Percentiles rank a stretch among this genome's conserved stretches.
Evolutionary conservation across 305 asterid genomes (phyloP).

Genomic region (Nicotiana rustica): DNA sequence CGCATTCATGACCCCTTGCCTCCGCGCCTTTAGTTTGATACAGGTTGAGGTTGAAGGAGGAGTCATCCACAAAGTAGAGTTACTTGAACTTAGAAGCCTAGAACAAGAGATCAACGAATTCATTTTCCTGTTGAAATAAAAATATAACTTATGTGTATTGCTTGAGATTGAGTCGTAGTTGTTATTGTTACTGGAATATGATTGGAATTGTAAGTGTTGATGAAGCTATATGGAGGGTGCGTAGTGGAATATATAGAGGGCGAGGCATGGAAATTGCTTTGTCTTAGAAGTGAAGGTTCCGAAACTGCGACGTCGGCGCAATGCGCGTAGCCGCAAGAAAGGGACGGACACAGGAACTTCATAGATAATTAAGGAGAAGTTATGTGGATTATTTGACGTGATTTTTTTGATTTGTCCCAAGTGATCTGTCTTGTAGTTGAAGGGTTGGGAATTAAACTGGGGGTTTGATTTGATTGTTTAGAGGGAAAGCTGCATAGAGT

Average conservation of each 20-base stretch:
- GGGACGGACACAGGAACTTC: neutral
- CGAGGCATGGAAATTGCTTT: neutral
- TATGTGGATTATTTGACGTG: neutral
- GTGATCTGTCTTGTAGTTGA: neutral
- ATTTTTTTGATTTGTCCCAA: too few species aligned
- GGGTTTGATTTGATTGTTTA: neutral
- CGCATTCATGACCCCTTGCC: conserved; percentile 27
- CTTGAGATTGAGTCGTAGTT: neutral
- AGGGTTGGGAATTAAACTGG: neutral
- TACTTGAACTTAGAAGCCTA: conserved; percentile 31
- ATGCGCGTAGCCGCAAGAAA: conserved; percentile 28
- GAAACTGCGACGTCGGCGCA: neutral
- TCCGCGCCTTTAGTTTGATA: conserved; percentile 26
- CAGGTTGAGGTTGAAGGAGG: neutral
- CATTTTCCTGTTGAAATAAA: neutral
- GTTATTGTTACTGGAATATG: neutral
- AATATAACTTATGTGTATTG: neutral
- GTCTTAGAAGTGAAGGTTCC: neutral
- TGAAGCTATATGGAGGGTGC: neutral
- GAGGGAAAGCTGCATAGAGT: neutral
- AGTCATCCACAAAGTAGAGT: neutral
- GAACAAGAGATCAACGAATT: conserved; percentile 29
- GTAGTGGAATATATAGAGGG: neutral
- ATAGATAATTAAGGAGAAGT: neutral
- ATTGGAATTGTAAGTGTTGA: neutral